Base-by-base conservation (phyloP, 108 stramenopile genomes). In the Stephanodiscus triporus region DNA sequence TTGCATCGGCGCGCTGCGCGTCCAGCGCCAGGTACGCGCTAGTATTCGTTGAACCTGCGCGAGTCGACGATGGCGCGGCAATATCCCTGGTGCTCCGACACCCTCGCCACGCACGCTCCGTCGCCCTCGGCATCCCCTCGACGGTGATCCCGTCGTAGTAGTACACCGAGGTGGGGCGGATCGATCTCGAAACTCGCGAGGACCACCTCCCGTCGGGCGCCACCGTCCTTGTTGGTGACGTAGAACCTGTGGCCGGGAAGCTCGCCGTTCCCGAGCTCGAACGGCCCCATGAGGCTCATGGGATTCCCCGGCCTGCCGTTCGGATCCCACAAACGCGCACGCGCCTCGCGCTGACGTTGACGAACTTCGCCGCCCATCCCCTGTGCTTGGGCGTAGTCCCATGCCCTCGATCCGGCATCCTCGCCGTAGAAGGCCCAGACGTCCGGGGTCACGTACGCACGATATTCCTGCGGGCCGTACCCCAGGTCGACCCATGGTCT, bases 381-480 rank as follows among this genome's bases (percentile, higher is more conserved):
- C 80, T 81, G 38, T 83, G 85, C 26, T 56, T 77, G 9, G 91
- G 89, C 24, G 63, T 65, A 2, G 77, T 75, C 6, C 54, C 50
- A 11, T 55, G 75, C 0, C 86, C 55, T 49, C 0, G 80, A 30
- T 16, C 84, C 79, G 10, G 74, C 48, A 2, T 37, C 42, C 22
- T 64, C 51, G 29, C 53, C 36, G 49, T 94, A 94, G 73, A 88
- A 91, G 40, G 72, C 60, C n/a, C 83, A 63, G 7, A 94, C 79
- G 62, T 91, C 89, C 5, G 93, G 93, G 56, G 84, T 77, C 26
- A 94, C 89, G 77, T 94, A 94, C 17, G 79, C 86, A 47, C 75
- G 55, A 51, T 85, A 83, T 65, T 78, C 70, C 67, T 81, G 70
- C 16, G 71, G 57, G 50, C 80, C 76, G 65, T 73, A 75, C 77